Evolutionary conservation across 306 rosid genomes (phyloP).

Genomic region (Neltuma alba): DNA sequence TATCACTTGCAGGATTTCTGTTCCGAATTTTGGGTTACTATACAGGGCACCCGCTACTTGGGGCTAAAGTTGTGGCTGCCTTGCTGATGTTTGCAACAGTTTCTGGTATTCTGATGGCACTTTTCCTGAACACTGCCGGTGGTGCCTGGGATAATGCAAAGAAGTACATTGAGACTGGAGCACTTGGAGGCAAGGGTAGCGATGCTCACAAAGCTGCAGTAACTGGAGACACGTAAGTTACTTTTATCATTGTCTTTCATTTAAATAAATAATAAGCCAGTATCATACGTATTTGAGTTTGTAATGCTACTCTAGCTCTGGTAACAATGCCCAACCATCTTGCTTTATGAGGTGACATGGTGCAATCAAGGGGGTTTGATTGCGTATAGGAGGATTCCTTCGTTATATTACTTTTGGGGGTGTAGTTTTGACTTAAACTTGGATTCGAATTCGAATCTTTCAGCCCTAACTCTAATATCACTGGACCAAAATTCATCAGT

Average conservation of each 20-base stretch:
- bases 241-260: constrained; percentile 12
- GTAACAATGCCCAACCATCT: not conserved
- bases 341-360: not conserved
- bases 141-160: constrained; percentile 99
- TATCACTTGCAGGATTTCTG: constrained; percentile 68
- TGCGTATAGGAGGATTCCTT: not conserved
- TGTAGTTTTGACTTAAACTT: not conserved
- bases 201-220: constrained; percentile 95
- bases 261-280: not conserved
- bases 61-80: constrained; percentile 96
- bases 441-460: not conserved
- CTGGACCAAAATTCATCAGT: not conserved
- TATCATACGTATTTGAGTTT: not conserved
- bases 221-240: constrained; percentile 95
- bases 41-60: constrained; percentile 89
- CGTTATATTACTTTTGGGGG: not conserved
- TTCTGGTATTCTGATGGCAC: constrained; percentile 97
- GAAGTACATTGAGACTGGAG: constrained; percentile 97
- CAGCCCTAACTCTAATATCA: not conserved
- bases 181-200: constrained; percentile 98
- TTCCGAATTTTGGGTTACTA: constrained; percentile 92
- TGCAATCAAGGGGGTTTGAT: not conserved
- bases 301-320: not conserved
- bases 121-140: constrained; percentile 94
- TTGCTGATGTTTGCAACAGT: constrained; percentile 96